phyloP scores from a whole-genome alignment of 2,329 filamentous ascomycete species.

The Microthyrium microscopicum region DNA sequence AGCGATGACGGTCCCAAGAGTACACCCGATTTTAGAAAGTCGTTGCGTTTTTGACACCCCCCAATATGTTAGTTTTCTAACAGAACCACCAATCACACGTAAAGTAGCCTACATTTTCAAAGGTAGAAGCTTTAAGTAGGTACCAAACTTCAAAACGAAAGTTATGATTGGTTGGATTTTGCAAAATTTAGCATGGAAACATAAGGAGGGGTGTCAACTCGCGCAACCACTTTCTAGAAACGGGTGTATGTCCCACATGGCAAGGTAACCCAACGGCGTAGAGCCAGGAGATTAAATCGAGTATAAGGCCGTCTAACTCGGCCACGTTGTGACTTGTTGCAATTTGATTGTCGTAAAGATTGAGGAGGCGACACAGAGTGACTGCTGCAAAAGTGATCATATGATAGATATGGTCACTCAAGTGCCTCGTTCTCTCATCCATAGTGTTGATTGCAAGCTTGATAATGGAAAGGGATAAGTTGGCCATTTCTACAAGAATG shows the following conservation, averaged over 20 bases:
- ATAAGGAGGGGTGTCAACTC: too few relatives aligned
- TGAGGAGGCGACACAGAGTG: conserved; percentile 22
- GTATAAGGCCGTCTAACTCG: conserved; percentile 19
- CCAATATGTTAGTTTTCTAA: too few relatives aligned
- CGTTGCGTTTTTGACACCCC: too few relatives aligned
- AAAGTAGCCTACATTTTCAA: too few relatives aligned
- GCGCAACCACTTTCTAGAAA: too few relatives aligned
- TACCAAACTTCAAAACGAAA: too few relatives aligned
- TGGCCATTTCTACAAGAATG: conserved; percentile 25
- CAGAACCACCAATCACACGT: too few relatives aligned
- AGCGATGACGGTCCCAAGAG: conserved; percentile 21
- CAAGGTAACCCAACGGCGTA: conserved; percentile 25
- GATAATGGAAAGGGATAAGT: conserved; percentile 23
- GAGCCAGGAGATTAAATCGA: conserved; percentile 23
- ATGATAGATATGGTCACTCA: conserved; percentile 31
- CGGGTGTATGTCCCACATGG: conserved; percentile 24
- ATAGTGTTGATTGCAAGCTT: conserved; percentile 26
- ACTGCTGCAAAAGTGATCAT: conserved; percentile 29
- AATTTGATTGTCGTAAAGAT: conserved; percentile 21
- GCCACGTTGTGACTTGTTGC: conserved; percentile 16
- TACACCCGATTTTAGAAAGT: too few relatives aligned
- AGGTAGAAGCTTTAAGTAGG: too few relatives aligned
- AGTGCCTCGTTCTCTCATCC: conserved; percentile 27
- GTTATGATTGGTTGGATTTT: too few relatives aligned
- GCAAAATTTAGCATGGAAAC: too few relatives aligned